Base-by-base conservation (phyloP, 805 yeast species). In the Ogataea trehaloabstinens region DNA sequence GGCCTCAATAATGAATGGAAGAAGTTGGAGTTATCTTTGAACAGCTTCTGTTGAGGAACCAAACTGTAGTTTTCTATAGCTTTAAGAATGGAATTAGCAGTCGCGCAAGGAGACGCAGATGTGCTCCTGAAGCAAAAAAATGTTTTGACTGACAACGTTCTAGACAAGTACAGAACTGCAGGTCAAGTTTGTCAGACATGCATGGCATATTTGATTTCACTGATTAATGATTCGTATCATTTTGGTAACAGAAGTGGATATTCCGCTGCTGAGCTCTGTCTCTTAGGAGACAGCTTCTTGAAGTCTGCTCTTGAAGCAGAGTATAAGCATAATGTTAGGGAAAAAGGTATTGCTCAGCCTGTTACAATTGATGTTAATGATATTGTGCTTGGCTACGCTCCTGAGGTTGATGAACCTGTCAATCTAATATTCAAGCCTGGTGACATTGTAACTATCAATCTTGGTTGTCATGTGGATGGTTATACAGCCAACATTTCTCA, bases 391-490 rank as follows among this genome's bases (percentile, higher is more conserved):
- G 95, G 95, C 8, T 86, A 85, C 63, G 73, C 95, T 22, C 99
- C 99, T 29, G 96, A 89, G 62, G 61, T 84, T 37, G 89, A 80
- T 57, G 85, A 80, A 48, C 65, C 59, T 22, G 56, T 64, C 6
- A 70, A 70, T 22, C 52, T 70, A 43, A 61, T 63, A 37, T 77
- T 85, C 52, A 60, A 63, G 38, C 78, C 79, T 18, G 98, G 98
- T 35, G 97, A 93, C 61, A 72, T 90, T 34, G 87, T 87, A 24
- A 90, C 91, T 45, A 74, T 93, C 41, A 70, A 85, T 10, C 71
- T 91, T 20, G 99, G 97, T 34, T 90, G 84, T 43, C 97, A 93
- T 48, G 78, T 93, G 51, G 99, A 93, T 63, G 99, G 99, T 40
- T 93, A 90, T 68, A 85, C 97, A 10, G 80, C 95, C 2, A 78